Conservation (phyloP, 495 filamentous ascomycete species). For the Daldinia caldariorum region DNA sequence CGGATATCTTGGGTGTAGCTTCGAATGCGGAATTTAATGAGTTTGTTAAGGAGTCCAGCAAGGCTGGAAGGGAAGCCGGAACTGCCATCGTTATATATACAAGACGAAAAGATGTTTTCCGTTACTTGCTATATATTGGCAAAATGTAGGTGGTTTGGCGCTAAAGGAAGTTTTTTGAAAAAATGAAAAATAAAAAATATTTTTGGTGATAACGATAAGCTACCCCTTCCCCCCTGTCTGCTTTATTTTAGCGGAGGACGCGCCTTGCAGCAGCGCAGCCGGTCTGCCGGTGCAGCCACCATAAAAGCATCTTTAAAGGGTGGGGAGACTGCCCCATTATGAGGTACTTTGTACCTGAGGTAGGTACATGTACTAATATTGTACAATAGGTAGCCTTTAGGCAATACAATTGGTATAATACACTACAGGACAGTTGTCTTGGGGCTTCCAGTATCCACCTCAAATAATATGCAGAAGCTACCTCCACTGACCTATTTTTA, state of each 20-base stretch:
- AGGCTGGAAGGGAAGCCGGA: slow-evolving; percentile 60
- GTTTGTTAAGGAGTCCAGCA: slow-evolving; percentile 70
- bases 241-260: not conserved
- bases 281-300: too few relatives aligned
- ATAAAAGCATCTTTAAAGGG: too few relatives aligned
- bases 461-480: slow-evolving; percentile 25
- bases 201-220: slow-evolving; percentile 36
- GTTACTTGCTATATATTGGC: not conserved
- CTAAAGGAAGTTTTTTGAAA: not conserved
- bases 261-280: not conserved
- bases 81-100: slow-evolving; percentile 55
- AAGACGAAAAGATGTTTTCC: not conserved
- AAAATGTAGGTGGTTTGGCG: too few relatives aligned
- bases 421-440: slow-evolving; percentile 20
- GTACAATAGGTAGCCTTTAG: too few relatives aligned
- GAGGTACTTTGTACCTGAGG: not conserved
- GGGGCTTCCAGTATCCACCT: slow-evolving; percentile 14
- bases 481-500: not conserved
- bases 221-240: slow-evolving; percentile 2
- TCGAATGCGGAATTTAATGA: slow-evolving; percentile 70
- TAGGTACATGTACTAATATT: too few relatives aligned
- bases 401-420: too few relatives aligned
- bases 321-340: not conserved
- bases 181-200: slow-evolving; percentile 24
- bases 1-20: slow-evolving; percentile 66